Evolutionary conservation across 768 basidiomycete species (phyloP).

Genomic region (Pisolithus sp.): DNA sequence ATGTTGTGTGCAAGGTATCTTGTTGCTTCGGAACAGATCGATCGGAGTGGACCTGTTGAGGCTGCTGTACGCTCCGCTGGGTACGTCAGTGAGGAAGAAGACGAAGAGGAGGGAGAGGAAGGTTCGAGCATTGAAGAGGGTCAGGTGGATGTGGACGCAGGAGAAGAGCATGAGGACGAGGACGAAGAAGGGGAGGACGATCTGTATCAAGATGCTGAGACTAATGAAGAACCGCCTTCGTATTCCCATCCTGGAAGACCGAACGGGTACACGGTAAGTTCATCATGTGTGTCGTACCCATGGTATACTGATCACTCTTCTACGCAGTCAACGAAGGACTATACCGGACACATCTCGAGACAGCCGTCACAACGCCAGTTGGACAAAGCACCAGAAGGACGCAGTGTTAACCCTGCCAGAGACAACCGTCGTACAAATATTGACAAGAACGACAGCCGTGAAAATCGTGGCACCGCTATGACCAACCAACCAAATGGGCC

Average conservation of each 20-base stretch:
- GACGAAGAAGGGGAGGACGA: slow-evolving; percentile 47
- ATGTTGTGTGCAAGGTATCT: slow-evolving; percentile 93
- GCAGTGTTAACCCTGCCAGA: slow-evolving; percentile 23
- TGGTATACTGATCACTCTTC: slow-evolving; percentile 5
- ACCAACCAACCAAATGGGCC: slow-evolving; percentile 2
- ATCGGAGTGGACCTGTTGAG: slow-evolving; percentile 86
- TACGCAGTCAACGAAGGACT: slow-evolving; percentile 16
- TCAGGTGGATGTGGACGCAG: slow-evolving; percentile 30
- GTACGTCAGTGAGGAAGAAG: slow-evolving; percentile 78
- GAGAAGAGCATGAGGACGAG: slow-evolving; percentile 27
- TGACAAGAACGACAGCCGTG: background rate
- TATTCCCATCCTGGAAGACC: slow-evolving; percentile 45
- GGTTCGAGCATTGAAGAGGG: slow-evolving; percentile 42
- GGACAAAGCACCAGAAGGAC: slow-evolving; percentile 69
- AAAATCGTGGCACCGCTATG: background rate
- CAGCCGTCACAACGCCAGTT: slow-evolving; percentile 54
- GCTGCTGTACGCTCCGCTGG: slow-evolving; percentile 88
- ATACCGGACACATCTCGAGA: slow-evolving; percentile 24
- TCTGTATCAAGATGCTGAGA: slow-evolving; percentile 34
- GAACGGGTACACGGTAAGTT: slow-evolving; percentile 59
- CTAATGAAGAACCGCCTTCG: slow-evolving; percentile 52
- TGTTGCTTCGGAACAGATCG: slow-evolving; percentile 89
- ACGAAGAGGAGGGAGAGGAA: slow-evolving; percentile 47
- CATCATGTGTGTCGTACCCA: background rate
- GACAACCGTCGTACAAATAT: slow-evolving; percentile 6